These are phyloP conservation scores for Colletotrichum neosansevieriae DNA, from an alignment of 2,329 filamentous ascomycete genomes.

Conservation along the genomic window DNA sequence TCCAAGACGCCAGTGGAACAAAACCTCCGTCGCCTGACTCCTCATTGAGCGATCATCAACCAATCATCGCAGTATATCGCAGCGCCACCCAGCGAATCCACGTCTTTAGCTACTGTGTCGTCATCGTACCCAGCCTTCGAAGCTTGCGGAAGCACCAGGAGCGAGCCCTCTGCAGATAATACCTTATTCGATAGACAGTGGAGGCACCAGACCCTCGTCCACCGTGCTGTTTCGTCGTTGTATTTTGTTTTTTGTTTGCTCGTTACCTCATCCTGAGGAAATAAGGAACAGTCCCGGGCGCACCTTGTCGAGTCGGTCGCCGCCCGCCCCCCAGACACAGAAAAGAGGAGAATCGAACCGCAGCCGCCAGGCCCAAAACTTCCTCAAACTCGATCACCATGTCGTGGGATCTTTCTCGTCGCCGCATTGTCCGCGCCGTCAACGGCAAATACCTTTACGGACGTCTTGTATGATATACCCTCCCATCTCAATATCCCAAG, in stretches of 20 bases:
- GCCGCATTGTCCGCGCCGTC: conserved; percentile 73
- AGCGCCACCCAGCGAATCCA: conserved; percentile 29
- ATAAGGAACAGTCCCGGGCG: conserved; percentile 2
- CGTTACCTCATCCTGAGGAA: conserved; percentile 34
- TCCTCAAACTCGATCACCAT: conserved; percentile 51
- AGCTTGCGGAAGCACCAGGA: conserved; percentile 33
- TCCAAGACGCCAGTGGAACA: conserved; percentile 22
- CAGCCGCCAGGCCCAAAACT: conserved; percentile 2
- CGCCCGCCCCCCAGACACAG: not conserved
- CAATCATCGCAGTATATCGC: conserved; percentile 21
- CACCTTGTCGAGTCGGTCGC: conserved; percentile 16
- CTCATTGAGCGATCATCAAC: conserved; percentile 11
- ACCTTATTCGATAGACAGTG: conserved; percentile 1
- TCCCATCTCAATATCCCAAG: conserved; percentile 27
- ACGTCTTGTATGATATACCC: conserved; percentile 70
- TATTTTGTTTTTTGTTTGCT: not conserved
- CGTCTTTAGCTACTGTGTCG: conserved; percentile 36
- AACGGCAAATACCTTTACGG: conserved; percentile 82
- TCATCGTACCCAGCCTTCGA: conserved; percentile 36
- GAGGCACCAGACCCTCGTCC: not conserved
- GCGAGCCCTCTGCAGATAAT: conserved; percentile 1
- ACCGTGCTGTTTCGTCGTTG: conserved; percentile 5
- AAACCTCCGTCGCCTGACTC: conserved; percentile 16
- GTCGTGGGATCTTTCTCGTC: conserved; percentile 69
- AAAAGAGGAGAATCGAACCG: conserved; percentile 18